phyloP scores from a whole-genome alignment of 768 basidiomycete species.

The Podaxis carcinomalis region DNA sequence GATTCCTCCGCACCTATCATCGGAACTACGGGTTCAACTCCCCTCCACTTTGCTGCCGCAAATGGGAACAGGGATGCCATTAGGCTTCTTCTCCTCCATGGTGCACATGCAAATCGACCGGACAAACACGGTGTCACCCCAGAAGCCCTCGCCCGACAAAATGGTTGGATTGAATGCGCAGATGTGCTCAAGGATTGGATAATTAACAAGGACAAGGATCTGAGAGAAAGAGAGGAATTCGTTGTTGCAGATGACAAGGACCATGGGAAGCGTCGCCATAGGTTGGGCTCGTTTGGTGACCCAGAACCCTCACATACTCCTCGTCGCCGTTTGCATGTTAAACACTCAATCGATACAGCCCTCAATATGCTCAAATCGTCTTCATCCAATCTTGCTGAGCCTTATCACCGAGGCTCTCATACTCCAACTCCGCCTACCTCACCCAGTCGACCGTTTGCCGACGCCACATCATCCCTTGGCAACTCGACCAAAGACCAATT shows the following conservation, averaged over 20 bases:
- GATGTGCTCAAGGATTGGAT: constrained; percentile 67
- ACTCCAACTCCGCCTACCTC: constrained; percentile 38
- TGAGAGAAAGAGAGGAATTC: constrained; percentile 44
- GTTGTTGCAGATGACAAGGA: constrained; percentile 16
- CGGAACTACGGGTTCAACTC: constrained; percentile 85
- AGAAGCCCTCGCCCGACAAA: constrained; percentile 74
- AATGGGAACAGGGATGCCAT: constrained; percentile 85
- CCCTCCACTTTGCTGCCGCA: constrained; percentile 95
- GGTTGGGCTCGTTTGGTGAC: constrained; percentile 13
- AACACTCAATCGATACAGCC: constrained; percentile 76
- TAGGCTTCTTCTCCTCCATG: constrained; percentile 74
- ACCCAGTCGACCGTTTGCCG: constrained; percentile 36
- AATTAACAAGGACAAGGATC: constrained; percentile 56
- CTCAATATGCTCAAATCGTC: constrained; percentile 47
- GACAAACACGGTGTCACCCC: constrained; percentile 94
- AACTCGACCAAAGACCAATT: constrained; percentile 23
- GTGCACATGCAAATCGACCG: constrained; percentile 73
- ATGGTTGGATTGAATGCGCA: constrained; percentile 78
- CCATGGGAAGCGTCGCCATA: not conserved
- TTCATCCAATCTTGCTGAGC: constrained; percentile 27
- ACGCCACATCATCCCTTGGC: constrained; percentile 41
- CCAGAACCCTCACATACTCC: constrained; percentile 27
- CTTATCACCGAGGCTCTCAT: constrained; percentile 16
- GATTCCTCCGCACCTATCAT: constrained; percentile 68
- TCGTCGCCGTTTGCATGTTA: constrained; percentile 59